Evolutionary conservation across 1,284 basidiomycete species (phyloP), one percentile per base, ranked within the genome.

Genomic region (Hemileccinum hortonii): DNA sequence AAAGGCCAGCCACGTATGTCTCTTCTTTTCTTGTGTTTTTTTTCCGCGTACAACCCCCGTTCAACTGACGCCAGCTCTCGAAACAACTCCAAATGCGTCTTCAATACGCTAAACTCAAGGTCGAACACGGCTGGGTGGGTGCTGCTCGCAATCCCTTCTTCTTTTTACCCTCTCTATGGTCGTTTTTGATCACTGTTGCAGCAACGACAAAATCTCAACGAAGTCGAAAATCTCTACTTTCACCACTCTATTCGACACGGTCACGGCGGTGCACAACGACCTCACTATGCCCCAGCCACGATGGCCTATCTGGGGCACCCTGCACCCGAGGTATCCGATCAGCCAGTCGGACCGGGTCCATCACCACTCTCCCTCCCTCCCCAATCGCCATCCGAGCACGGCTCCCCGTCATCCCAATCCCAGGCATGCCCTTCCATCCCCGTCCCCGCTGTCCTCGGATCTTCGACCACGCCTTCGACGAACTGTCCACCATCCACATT

Each of bases 151-250:
- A 29, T 33, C 14, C 15, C 6, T 33, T 15, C 46, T 11, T 21
- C 16, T n/a, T 18, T 15, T 10, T 19, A 11, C 19, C n/a, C 24
- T 12, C 30, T 39, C 15, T 39, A 18, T 52, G 15, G 15, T 22
- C 42, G 52, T 32, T 35, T 45, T 45, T 52, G 38, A 40, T 49
- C 44, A 41, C 36, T 9, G n/a, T 11, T 30, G 39, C 33, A 88
- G 86, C 83, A 87, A 83, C 76, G 81, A 46, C 87, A 89, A 67
- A 86, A 78, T 43, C 69, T 89, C 38, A 87, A 85, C 61, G 86
- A 90, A 66, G 86, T 89, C 11, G 86, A 89, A 65, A 89, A 89
- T 60, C 74, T 89, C 12, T 89, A 88, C 72, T 88, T 87, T 60
- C 83, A 82, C 54, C 84, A 86, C 58, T 83, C 82, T 11, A 50